These are phyloP conservation scores for Scleromitrula shiraiana DNA, from an alignment of 2,329 filamentous ascomycete genomes.

Conservation along the genomic window DNA sequence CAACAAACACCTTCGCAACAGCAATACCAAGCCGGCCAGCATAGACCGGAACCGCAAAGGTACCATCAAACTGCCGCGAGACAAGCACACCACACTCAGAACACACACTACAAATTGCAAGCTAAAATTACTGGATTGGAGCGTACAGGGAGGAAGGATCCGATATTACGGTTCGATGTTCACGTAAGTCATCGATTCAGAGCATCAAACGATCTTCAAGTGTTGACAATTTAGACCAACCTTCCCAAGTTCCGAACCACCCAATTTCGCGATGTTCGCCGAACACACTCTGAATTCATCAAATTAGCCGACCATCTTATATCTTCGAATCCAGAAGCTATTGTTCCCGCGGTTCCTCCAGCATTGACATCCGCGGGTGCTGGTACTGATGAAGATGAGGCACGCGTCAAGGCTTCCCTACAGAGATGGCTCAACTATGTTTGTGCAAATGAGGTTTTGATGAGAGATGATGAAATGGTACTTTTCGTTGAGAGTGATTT, in stretches of 20 bases:
- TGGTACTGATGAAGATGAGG: conserved; percentile 92
- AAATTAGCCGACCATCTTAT: conserved; percentile 96
- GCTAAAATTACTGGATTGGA: conserved; percentile 93
- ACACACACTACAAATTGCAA: conserved; percentile 75
- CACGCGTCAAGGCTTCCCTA: conserved; percentile 76
- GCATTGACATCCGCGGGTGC: conserved; percentile 89
- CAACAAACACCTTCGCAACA: conserved; percentile 16
- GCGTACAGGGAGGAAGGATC: conserved; percentile 89
- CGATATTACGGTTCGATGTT: conserved; percentile 89
- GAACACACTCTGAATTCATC: conserved; percentile 89
- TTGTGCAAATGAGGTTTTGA: conserved; percentile 84
- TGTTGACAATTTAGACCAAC: conserved; percentile 64
- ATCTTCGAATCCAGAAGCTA: conserved; percentile 91
- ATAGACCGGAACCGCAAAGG: conserved; percentile 28
- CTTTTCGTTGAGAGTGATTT: conserved; percentile 99
- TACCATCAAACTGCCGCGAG: conserved; percentile 24
- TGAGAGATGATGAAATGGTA: conserved; percentile 93
- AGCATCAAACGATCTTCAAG: background rate
- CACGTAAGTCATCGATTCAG: conserved; percentile 56
- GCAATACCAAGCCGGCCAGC: conserved; percentile 29
- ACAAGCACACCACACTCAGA: conserved; percentile 34
- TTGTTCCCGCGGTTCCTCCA: conserved; percentile 92
- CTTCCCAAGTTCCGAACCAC: conserved; percentile 97
- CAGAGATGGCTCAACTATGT: conserved; percentile 95
- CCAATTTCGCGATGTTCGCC: conserved; percentile 93